Conservation (phyloP, 2,329 filamentous ascomycete species). For the Falciphora oryzae region DNA sequence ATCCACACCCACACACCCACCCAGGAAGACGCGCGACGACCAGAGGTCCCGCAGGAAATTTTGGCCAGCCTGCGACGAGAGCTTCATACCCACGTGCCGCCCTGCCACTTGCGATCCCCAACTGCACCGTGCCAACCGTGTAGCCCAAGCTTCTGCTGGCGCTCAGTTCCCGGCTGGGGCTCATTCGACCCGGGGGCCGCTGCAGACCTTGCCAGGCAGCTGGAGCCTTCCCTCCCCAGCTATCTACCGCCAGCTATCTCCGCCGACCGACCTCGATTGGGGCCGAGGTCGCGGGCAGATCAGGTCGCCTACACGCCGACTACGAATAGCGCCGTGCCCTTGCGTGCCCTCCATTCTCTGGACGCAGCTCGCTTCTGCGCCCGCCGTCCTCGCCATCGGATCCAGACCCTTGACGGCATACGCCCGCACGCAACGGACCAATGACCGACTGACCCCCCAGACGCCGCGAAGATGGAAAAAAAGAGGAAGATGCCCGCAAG, state of each 20-base stretch:
- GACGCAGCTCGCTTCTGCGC: background rate
- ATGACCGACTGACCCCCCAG: conserved; percentile 17
- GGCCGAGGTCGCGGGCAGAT: too few relatives aligned
- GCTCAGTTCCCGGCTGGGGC: background rate
- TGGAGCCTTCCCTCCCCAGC: too few relatives aligned
- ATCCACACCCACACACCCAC: background rate
- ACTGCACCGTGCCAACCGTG: too few relatives aligned
- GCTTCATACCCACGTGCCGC: background rate
- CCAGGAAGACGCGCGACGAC: background rate
- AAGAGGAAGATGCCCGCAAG: conserved; percentile 61
- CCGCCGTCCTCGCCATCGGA: background rate
- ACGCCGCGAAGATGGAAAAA: conserved; percentile 46
- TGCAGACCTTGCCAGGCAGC: too few relatives aligned
- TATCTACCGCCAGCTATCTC: too few relatives aligned
- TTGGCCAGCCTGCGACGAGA: background rate
- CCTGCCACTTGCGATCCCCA: background rate
- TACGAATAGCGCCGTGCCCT: too few relatives aligned
- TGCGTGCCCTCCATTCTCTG: background rate
- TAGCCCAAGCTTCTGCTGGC: too few relatives aligned
- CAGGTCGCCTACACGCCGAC: too few relatives aligned
- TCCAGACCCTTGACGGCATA: background rate
- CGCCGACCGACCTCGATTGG: too few relatives aligned
- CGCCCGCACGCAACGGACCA: conserved; percentile 6
- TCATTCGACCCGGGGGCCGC: background rate
- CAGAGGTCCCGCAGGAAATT: background rate